Evolutionary conservation across 352 stramenopile genomes (phyloP).

Genomic region (Aphanomyces stellatus): DNA sequence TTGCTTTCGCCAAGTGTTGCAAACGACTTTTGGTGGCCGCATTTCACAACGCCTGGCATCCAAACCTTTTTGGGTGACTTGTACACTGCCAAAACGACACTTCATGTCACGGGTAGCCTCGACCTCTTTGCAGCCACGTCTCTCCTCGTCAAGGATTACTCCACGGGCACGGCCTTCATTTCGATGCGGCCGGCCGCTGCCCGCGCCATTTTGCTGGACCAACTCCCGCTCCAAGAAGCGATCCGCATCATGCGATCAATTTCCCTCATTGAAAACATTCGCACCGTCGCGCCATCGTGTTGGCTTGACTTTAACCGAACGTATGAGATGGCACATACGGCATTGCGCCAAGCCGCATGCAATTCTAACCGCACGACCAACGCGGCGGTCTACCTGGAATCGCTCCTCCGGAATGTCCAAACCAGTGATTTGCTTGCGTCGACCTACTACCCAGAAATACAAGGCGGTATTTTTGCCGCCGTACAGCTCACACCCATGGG

Average conservation of each 20-base stretch:
- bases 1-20: too few species aligned
- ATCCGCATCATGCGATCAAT: not conserved
- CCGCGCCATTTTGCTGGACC: not conserved
- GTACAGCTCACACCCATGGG: not conserved
- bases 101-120: not conserved
- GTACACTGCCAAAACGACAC: not conserved
- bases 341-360: not conserved
- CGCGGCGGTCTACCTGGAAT: conserved; percentile 12
- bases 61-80: conserved; percentile 16
- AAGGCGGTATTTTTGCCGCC: not conserved
- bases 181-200: not conserved
- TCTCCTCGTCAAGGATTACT: not conserved
- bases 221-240: not conserved
- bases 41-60: not conserved
- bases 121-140: not conserved
- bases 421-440: not conserved
- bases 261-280: not conserved
- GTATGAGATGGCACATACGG: conserved; percentile 1
- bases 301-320: conserved; percentile 7
- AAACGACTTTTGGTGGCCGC: conserved; percentile 13
- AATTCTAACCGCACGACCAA: not conserved
- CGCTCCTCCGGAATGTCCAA: not conserved
- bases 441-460: not conserved
- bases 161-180: not conserved
- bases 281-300: not conserved